phyloP scores from a whole-genome alignment of 306 rosid species.

The Rosa lucieae region DNA sequence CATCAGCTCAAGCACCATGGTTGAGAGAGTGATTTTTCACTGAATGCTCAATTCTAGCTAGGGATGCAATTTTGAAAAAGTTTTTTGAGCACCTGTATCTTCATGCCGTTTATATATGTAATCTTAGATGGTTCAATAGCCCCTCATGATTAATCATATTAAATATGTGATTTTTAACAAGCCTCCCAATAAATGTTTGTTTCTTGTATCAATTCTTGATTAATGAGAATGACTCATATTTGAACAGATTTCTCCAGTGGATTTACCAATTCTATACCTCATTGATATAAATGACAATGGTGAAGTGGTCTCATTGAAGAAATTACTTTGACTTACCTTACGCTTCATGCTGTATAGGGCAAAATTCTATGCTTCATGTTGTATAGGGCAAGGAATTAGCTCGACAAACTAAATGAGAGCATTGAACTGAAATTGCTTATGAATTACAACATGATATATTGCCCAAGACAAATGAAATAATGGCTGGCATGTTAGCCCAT shows the following conservation, averaged over 20 bases:
- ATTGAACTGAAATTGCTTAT: neutral
- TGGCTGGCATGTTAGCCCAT: neutral
- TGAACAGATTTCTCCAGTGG: neutral
- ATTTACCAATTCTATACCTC: neutral
- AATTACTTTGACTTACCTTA: neutral
- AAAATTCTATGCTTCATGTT: neutral
- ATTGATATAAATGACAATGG: neutral
- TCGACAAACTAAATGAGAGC: neutral
- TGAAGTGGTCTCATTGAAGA: neutral
- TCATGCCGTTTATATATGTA: neutral
- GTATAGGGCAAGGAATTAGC: neutral
- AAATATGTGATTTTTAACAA: constrained; percentile 6
- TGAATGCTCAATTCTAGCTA: constrained; percentile 11
- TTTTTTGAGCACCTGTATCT: neutral
- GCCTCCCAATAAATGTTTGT: neutral
- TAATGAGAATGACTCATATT: neutral
- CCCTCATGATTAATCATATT: constrained; percentile 12
- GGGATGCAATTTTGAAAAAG: constrained; percentile 31
- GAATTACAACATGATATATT: neutral
- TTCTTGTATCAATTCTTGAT: neutral
- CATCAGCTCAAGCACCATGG: constrained; percentile 70
- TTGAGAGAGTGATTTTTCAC: constrained; percentile 59
- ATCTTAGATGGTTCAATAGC: neutral
- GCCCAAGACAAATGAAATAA: neutral
- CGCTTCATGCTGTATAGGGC: neutral